phyloP scores from a whole-genome alignment of 805 yeast species.

The Saturnispora diversa region DNA sequence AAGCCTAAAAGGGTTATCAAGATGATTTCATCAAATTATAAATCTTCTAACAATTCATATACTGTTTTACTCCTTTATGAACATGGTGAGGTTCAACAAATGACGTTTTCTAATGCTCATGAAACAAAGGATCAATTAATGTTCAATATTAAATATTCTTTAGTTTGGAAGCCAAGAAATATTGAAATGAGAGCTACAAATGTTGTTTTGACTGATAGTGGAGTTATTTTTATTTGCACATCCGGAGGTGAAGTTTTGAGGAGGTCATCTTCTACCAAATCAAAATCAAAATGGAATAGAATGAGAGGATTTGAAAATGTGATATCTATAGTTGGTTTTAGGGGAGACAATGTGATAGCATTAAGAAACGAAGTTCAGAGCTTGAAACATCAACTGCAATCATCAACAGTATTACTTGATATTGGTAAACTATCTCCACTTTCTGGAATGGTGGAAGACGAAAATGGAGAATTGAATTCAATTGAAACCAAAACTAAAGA shows the following conservation, averaged over 20 bases:
- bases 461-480: neutral
- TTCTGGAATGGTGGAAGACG: conserved; percentile 19
- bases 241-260: conserved; percentile 59
- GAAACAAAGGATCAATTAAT: conserved; percentile 31
- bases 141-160: conserved; percentile 37
- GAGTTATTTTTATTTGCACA: conserved; percentile 44
- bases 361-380: conserved; percentile 57
- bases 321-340: neutral
- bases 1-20: conserved; percentile 30
- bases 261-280: conserved; percentile 23
- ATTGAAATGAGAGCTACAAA: conserved; percentile 52
- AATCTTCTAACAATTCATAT: conserved; percentile 30
- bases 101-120: conserved; percentile 24
- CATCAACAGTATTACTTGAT: conserved; percentile 43
- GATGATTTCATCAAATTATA: conserved; percentile 26
- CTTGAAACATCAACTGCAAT: conserved; percentile 46
- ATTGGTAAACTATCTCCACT: conserved; percentile 48
- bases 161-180: conserved; percentile 59
- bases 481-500: neutral
- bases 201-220: conserved; percentile 45
- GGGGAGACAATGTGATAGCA: conserved; percentile 52
- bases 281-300: conserved; percentile 22
- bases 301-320: conserved; percentile 21
- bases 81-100: conserved; percentile 49
- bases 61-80: conserved; percentile 42